These are phyloP conservation scores for Lactarius evosmus DNA, from an alignment of 768 basidiomycete genomes.

Conservation along the genomic window DNA sequence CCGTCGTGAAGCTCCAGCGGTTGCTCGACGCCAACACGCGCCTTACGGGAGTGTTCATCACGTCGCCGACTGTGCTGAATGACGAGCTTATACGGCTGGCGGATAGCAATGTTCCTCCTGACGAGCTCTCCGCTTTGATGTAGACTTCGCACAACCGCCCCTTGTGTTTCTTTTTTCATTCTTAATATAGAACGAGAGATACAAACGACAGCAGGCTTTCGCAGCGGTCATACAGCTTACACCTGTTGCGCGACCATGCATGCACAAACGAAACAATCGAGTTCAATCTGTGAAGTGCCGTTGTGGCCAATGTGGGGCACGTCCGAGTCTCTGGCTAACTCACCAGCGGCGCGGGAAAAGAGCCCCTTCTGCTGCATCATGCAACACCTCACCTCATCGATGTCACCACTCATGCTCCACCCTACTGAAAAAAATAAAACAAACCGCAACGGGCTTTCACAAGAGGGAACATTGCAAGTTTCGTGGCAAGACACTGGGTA, in stretches of 20 bases:
- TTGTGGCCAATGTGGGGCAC: background rate
- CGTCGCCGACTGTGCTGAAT: slow-evolving; percentile 3
- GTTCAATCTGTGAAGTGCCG: background rate
- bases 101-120: slow-evolving; percentile 1
- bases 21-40: background rate
- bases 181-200: background rate
- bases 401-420: no score
- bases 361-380: no score
- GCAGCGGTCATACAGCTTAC: background rate
- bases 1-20: slow-evolving; percentile 6
- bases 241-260: slow-evolving; percentile 6
- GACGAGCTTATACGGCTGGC: slow-evolving; percentile 2
- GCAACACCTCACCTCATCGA: no score
- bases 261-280: slow-evolving; percentile 3
- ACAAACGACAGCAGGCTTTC: background rate
- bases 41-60: slow-evolving; percentile 1
- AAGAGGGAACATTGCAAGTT: background rate
- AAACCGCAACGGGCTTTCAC: background rate
- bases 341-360: no score
- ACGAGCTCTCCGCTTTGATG: slow-evolving; percentile 2
- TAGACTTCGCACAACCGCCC: background rate
- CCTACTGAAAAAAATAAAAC: no score
- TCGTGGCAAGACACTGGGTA: background rate
- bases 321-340: no score
- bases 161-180: background rate